A percentile compares a stretch with the other conserved stretches of the same genome.
Conservation (phyloP, 768 basidiomycete species). For the Boletus rubropictus region DNA sequence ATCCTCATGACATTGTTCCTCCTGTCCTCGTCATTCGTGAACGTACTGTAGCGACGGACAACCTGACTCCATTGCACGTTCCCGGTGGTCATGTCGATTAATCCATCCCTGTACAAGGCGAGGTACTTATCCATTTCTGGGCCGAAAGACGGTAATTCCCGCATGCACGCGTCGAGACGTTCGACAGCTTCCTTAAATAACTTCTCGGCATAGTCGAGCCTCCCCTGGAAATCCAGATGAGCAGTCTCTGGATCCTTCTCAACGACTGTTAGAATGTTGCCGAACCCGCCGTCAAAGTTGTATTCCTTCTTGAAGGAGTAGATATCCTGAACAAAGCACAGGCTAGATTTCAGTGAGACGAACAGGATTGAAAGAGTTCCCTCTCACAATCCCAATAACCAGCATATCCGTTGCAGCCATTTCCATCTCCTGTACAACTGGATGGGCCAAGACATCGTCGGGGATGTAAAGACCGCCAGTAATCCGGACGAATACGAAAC, state of each 20-base stretch:
- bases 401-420: constrained; percentile 4
- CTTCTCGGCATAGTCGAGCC: constrained; percentile 4
- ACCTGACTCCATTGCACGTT: constrained; percentile 12
- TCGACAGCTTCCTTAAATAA: constrained; percentile 5
- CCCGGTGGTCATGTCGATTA: constrained; percentile 6
- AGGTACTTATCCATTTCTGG: constrained; percentile 7
- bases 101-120: constrained; percentile 6
- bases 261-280: constrained; percentile 11
- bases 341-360: not conserved
- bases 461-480: constrained; percentile 3
- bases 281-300: constrained; percentile 1
- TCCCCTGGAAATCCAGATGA: constrained; percentile 12
- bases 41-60: constrained; percentile 9
- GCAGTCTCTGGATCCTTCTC: constrained; percentile 5
- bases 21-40: constrained; percentile 10
- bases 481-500: not conserved
- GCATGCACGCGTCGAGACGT: constrained; percentile 2
- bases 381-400: constrained; percentile 10
- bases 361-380: not conserved
- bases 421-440: constrained; percentile 10
- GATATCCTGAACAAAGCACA: constrained; percentile 6
- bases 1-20: not conserved
- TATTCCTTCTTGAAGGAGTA: constrained; percentile 17
- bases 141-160: constrained; percentile 7
- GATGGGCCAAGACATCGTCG: constrained; percentile 5